Percentiles rank a stretch among this genome's conserved stretches.
Evolutionary conservation across 768 basidiomycete species (phyloP).

Genomic region (Paxillus ammoniavirescens): DNA sequence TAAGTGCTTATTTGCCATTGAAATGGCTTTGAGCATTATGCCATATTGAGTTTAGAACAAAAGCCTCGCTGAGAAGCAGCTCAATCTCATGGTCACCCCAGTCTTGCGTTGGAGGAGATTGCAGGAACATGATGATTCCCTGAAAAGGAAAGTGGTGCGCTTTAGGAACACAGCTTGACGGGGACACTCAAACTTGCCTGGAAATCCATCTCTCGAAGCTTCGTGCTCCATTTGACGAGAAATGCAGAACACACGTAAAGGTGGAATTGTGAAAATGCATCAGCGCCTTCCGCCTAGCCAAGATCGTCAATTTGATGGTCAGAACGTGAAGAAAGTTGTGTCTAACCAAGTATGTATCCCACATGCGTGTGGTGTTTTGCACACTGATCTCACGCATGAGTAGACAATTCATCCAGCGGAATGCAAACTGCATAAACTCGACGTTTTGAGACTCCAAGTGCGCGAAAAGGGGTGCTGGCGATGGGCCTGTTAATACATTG

Average conservation of each 20-base stretch:
- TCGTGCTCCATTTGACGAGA: slow-evolving; percentile 92
- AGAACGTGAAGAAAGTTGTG: neutral
- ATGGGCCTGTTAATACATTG: neutral
- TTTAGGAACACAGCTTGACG: neutral
- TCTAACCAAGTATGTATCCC: slow-evolving; percentile 97
- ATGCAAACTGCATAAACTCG: slow-evolving; percentile 99
- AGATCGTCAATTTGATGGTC: neutral
- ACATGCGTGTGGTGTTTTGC: slow-evolving; percentile 96
- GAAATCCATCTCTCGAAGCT: slow-evolving; percentile 95
- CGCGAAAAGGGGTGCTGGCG: slow-evolving; percentile 73
- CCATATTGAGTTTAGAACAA: slow-evolving; percentile 90
- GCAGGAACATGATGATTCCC: slow-evolving; percentile 99
- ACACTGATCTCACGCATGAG: slow-evolving; percentile 98
- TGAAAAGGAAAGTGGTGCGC: slow-evolving; percentile 28
- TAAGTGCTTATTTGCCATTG: slow-evolving; percentile 44
- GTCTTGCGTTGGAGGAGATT: slow-evolving; percentile 85
- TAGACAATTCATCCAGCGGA: slow-evolving; percentile 99
- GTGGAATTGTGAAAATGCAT: slow-evolving; percentile 99
- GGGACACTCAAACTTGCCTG: slow-evolving; percentile 56
- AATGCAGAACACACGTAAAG: slow-evolving; percentile 98
- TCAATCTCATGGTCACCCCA: slow-evolving; percentile 98
- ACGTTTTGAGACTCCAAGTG: slow-evolving; percentile 91
- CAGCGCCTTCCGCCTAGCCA: slow-evolving; percentile 87
- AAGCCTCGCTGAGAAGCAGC: slow-evolving; percentile 92
- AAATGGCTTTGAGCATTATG: slow-evolving; percentile 91